phyloP scores from a whole-genome alignment of 1,284 basidiomycete species.

The Ceratobasidium sp. region DNA sequence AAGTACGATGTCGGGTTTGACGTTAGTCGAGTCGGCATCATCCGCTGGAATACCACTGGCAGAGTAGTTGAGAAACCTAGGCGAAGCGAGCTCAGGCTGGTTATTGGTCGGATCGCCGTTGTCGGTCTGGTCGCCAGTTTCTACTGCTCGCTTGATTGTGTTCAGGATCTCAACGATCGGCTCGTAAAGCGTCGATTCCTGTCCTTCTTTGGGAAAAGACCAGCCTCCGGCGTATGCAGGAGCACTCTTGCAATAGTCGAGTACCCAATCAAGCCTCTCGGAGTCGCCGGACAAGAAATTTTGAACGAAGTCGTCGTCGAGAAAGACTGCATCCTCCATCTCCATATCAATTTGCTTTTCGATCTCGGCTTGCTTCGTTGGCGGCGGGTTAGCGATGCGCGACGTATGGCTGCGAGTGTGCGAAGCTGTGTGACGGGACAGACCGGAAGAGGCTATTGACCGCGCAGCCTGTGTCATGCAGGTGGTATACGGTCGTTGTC shows the following conservation, averaged over 20 bases:
- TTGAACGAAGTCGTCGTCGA: constrained; percentile 6
- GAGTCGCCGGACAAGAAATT: constrained; percentile 6
- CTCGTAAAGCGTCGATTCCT: neutral
- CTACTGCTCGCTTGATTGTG: constrained; percentile 2
- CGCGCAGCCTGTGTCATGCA: too few species aligned
- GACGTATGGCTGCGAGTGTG: neutral
- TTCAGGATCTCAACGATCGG: constrained; percentile 13
- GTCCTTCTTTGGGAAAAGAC: neutral
- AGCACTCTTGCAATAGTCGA: neutral
- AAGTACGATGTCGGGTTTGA: constrained; percentile 25
- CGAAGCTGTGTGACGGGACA: neutral
- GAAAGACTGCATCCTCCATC: constrained; percentile 16
- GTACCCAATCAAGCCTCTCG: neutral
- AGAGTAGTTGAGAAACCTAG: neutral
- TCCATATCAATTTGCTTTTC: constrained; percentile 8
- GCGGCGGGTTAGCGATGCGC: neutral
- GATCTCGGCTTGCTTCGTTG: neutral
- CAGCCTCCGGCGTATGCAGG: neutral
- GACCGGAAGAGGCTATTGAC: too few species aligned
- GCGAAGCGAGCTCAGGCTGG: neutral
- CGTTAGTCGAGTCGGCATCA: neutral
- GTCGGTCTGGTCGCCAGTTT: neutral
- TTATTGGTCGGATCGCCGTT: neutral
- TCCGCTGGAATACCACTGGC: neutral
- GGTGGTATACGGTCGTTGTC: too few species aligned